Conservation (phyloP, 257 asterid genomes). For the Solanum pinnatisectum region DNA sequence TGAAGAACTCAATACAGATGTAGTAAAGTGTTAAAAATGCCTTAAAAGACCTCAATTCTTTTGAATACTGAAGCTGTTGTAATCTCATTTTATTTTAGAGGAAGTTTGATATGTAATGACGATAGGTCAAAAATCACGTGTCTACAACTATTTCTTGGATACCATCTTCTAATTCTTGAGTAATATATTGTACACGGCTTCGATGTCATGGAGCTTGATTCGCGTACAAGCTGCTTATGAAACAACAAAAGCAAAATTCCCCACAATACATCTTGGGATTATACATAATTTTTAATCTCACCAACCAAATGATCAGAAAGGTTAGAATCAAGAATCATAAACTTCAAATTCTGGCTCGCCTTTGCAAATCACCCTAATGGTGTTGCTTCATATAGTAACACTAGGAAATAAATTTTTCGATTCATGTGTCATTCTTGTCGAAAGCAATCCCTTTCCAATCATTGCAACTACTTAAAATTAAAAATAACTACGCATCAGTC, state of each 20-base stretch:
- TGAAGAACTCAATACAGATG: conserved; percentile 7
- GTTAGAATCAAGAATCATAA: background rate
- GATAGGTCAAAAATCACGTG: background rate
- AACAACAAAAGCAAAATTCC: no score
- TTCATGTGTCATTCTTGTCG: background rate
- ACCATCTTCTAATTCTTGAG: background rate
- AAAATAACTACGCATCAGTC: background rate
- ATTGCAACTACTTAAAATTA: background rate
- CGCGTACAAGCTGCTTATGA: no score
- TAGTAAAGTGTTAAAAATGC: background rate
- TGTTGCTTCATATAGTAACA: background rate
- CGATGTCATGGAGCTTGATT: background rate
- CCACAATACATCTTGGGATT: no score
- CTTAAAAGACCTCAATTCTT: background rate
- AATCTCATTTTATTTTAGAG: background rate
- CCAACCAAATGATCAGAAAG: background rate
- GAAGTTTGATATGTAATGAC: background rate
- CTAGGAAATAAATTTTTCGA: background rate
- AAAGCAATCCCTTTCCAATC: background rate
- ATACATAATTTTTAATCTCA: background rate
- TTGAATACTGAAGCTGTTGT: background rate
- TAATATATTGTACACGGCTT: background rate
- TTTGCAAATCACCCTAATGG: background rate
- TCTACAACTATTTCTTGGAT: background rate
- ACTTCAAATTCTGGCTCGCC: background rate